phyloP scores from a whole-genome alignment of 306 rosid genomes.

The Quercus parvula region DNA sequence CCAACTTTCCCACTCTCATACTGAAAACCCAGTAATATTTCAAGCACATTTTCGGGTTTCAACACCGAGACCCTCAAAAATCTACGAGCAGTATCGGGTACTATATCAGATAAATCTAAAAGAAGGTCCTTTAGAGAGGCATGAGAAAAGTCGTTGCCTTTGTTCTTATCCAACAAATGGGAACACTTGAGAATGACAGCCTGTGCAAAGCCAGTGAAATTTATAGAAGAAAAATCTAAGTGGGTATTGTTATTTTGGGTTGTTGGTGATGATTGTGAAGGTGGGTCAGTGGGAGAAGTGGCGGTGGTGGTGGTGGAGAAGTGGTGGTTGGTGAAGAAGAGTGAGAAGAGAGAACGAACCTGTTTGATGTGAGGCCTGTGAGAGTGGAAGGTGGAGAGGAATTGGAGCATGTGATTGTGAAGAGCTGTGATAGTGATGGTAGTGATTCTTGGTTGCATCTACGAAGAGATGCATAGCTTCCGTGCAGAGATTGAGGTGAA shows the following conservation, averaged over 20 bases:
- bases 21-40: slow-evolving; percentile 51
- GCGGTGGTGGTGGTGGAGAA: slow-evolving; percentile 16
- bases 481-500: not conserved
- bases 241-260: slow-evolving; percentile 15
- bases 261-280: not conserved
- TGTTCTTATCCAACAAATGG: slow-evolving; percentile 14
- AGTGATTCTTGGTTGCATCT: slow-evolving; percentile 15
- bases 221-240: slow-evolving; percentile 19
- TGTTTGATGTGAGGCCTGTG: slow-evolving; percentile 19
- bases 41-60: slow-evolving; percentile 54
- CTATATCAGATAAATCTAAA: slow-evolving; percentile 48
- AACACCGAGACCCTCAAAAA: slow-evolving; percentile 48
- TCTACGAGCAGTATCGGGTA: slow-evolving; percentile 57
- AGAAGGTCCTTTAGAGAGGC: slow-evolving; percentile 50
- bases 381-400: slow-evolving; percentile 24
- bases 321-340: slow-evolving; percentile 10
- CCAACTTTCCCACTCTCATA: slow-evolving; percentile 33
- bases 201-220: slow-evolving; percentile 47
- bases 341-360: slow-evolving; percentile 28
- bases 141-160: slow-evolving; percentile 25
- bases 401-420: slow-evolving; percentile 43
- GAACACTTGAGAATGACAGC: slow-evolving; percentile 39
- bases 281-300: slow-evolving; percentile 5
- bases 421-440: not conserved
- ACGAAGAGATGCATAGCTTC: not conserved